These are phyloP conservation scores for Populus deltoides DNA, from an alignment of 345 rosid species.

Conservation along the genomic window DNA sequence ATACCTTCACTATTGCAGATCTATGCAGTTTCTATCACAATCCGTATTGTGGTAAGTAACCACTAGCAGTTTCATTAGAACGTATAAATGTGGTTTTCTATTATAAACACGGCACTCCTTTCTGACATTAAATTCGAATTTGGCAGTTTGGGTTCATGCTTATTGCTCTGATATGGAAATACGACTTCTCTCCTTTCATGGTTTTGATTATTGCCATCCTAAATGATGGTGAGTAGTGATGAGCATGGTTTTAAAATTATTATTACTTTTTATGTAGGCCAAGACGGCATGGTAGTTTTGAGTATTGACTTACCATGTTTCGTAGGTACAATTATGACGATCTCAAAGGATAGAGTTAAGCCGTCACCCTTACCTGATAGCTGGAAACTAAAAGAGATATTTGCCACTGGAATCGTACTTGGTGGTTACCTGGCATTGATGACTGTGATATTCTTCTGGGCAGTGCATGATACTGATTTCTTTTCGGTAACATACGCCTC, in stretches of 20 bases:
- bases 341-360: constrained; percentile 37
- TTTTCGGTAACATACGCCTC: constrained; percentile 8
- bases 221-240: constrained; percentile 23
- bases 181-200: constrained; percentile 37
- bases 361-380: constrained; percentile 34
- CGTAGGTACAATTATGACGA: constrained; percentile 34
- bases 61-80: neutral
- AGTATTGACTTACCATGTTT: neutral
- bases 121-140: neutral
- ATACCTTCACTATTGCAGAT: constrained; percentile 15
- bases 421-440: constrained; percentile 33
- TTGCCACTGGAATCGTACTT: constrained; percentile 30
- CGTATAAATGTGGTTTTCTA: neutral
- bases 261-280: neutral
- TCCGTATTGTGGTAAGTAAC: constrained; percentile 32
- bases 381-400: constrained; percentile 35
- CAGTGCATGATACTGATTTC: constrained; percentile 23
- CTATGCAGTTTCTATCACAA: constrained; percentile 36
- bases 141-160: constrained; percentile 34
- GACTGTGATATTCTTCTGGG: constrained; percentile 33
- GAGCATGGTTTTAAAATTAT: neutral
- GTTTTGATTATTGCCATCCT: constrained; percentile 35
- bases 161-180: constrained; percentile 31
- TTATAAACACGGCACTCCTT: neutral
- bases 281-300: too few species aligned